phyloP scores from a whole-genome alignment of 2,329 filamentous ascomycete genomes.

The Colletotrichum lupini region DNA sequence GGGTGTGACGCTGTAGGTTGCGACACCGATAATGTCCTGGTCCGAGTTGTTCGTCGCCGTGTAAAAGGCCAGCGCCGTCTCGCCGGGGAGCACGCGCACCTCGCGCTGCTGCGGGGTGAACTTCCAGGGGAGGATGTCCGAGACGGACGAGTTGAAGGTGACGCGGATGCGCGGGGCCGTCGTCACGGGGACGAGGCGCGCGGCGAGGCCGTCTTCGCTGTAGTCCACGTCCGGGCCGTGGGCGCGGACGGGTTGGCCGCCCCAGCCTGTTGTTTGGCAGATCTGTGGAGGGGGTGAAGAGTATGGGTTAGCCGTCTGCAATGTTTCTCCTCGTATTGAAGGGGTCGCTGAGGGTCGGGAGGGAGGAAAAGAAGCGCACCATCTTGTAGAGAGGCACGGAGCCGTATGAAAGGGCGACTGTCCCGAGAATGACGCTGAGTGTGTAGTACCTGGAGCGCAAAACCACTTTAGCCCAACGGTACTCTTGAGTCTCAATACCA shows the following conservation, averaged over 20 bases:
- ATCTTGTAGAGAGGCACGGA: constrained; percentile 91
- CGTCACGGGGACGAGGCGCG: constrained; percentile 83
- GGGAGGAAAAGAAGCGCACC: constrained; percentile 56
- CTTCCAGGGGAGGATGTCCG: constrained; percentile 96
- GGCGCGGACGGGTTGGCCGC: constrained; percentile 89
- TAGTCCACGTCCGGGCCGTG: constrained; percentile 63
- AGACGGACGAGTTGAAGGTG: constrained; percentile 95
- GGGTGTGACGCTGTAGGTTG: constrained; percentile 96
- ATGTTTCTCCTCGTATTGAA: background rate
- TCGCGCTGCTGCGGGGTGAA: constrained; percentile 97
- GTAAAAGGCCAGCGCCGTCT: constrained; percentile 97
- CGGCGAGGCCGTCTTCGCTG: constrained; percentile 71
- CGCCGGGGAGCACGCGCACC: constrained; percentile 92
- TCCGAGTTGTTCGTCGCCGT: constrained; percentile 92
- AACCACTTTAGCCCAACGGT: constrained; percentile 36
- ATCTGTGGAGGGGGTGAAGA: constrained; percentile 61
- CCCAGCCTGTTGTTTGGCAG: constrained; percentile 89
- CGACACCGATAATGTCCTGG: constrained; percentile 96
- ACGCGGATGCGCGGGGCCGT: constrained; percentile 88
- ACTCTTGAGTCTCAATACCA: background rate
- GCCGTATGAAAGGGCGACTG: constrained; percentile 83
- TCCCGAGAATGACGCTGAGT: constrained; percentile 81
- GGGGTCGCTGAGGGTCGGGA: background rate
- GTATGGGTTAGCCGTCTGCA: no score
- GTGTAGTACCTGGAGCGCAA: constrained; percentile 71